Evolutionary conservation across 2,329 filamentous ascomycete species (phyloP).

Genomic region (Rhynchosporium agropyri): DNA sequence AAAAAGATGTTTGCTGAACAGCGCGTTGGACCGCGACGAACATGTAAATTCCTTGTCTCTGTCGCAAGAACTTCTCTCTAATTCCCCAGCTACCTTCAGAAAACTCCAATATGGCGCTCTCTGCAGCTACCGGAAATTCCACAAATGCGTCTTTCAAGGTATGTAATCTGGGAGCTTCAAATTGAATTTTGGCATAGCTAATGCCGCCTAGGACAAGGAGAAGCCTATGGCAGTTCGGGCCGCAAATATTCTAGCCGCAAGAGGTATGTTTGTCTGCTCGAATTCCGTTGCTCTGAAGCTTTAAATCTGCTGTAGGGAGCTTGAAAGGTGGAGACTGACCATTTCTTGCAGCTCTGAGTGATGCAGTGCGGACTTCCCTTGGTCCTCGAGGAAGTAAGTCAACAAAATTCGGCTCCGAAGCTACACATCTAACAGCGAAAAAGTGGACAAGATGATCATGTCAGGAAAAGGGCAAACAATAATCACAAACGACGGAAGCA

Average conservation of each 20-base stretch:
- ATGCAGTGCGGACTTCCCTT: slow-evolving; percentile 95
- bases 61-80: slow-evolving; percentile 23
- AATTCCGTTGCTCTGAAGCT: background rate
- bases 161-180: slow-evolving; percentile 33
- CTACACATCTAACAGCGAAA: slow-evolving; percentile 18
- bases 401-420: background rate
- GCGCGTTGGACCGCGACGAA: slow-evolving; percentile 38
- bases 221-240: slow-evolving; percentile 97
- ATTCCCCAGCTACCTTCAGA: slow-evolving; percentile 25
- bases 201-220: slow-evolving; percentile 72
- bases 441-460: slow-evolving; percentile 64
- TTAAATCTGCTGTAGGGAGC: background rate
- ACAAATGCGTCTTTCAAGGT: slow-evolving; percentile 71
- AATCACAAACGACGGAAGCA: slow-evolving; percentile 99
- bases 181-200: slow-evolving; percentile 33
- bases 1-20: slow-evolving; percentile 29
- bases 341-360: slow-evolving; percentile 73
- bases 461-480: slow-evolving; percentile 77
- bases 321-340: background rate
- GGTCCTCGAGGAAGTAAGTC: slow-evolving; percentile 77
- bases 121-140: slow-evolving; percentile 45
- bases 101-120: slow-evolving; percentile 50
- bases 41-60: slow-evolving; percentile 22
- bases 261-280: slow-evolving; percentile 63
- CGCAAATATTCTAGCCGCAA: slow-evolving; percentile 94